A percentile compares a stretch with the other conserved stretches of the same genome.
These are phyloP conservation scores for Talaromyces sp. DNA, from an alignment of 2,329 filamentous ascomycete species.

Conservation along the genomic window DNA sequence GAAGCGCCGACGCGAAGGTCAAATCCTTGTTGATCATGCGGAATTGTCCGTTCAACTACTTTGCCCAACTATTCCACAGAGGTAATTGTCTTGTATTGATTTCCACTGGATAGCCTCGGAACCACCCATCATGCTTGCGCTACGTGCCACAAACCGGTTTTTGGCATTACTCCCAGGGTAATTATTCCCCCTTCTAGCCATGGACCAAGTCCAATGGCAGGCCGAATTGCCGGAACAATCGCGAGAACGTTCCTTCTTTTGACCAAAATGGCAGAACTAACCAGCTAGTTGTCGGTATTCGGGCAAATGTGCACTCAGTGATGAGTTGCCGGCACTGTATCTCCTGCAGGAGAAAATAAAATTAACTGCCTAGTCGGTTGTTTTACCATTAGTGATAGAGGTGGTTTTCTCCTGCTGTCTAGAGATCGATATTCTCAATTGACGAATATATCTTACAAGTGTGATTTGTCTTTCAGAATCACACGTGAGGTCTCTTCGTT, in stretches of 20 bases:
- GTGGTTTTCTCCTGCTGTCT: too few relatives aligned
- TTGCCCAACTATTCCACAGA: too few relatives aligned
- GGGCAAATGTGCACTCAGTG: background rate
- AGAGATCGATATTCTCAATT: too few relatives aligned
- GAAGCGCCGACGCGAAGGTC: too few relatives aligned
- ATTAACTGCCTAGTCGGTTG: too few relatives aligned
- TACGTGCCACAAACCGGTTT: background rate
- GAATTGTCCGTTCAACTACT: too few relatives aligned
- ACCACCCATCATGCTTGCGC: background rate
- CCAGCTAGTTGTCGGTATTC: background rate
- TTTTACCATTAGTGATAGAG: too few relatives aligned
- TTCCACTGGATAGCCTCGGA: background rate
- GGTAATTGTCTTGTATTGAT: too few relatives aligned
- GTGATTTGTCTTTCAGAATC: too few relatives aligned
- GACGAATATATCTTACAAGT: too few relatives aligned
- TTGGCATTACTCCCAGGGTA: background rate
- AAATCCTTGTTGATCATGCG: too few relatives aligned
- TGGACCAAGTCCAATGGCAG: background rate
- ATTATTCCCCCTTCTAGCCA: background rate
- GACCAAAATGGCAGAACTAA: background rate
- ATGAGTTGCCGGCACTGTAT: background rate
- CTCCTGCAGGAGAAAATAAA: background rate
- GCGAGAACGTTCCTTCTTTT: background rate
- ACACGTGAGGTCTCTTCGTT: too few relatives aligned
- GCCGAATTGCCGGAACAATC: background rate